Evolutionary conservation across 1,284 basidiomycete genomes (phyloP).

Genomic region (Irpex sp.): DNA sequence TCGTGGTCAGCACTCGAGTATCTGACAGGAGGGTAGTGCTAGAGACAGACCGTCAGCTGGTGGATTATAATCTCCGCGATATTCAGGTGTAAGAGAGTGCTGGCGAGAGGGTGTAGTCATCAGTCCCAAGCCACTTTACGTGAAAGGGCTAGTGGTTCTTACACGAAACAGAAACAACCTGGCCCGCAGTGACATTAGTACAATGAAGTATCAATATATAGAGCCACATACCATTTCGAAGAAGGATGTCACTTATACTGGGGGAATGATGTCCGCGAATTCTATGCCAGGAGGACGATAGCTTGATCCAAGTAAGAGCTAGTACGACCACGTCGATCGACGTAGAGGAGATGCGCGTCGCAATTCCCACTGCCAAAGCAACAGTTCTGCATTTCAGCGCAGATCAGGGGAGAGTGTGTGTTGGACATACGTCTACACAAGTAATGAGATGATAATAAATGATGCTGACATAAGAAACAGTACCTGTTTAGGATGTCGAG

Average conservation of each 20-base stretch:
- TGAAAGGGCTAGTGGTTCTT: too few species aligned
- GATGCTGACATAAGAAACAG: too few species aligned
- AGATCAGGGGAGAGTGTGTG: too few species aligned
- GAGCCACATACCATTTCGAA: neutral
- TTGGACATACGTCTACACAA: too few species aligned
- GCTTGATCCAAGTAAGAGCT: neutral
- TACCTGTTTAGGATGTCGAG: neutral
- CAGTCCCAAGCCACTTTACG: neutral
- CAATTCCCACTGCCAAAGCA: neutral
- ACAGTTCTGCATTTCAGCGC: too few species aligned
- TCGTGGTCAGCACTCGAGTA: too few species aligned
- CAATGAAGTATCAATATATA: too few species aligned
- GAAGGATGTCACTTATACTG: neutral
- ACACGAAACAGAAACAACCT: too few species aligned
- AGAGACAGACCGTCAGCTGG: neutral
- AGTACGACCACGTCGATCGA: neutral
- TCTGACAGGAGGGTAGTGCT: too few species aligned
- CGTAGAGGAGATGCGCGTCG: neutral
- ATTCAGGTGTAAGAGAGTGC: conserved; percentile 3
- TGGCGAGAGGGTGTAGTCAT: neutral
- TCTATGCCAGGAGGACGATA: neutral
- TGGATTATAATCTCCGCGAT: conserved; percentile 1
- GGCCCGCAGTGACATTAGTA: too few species aligned
- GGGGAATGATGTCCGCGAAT: neutral
- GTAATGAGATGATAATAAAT: too few species aligned